These are phyloP conservation scores for Sporothrix luriei DNA, from an alignment of 2,329 filamentous ascomycete genomes.

Conservation along the genomic window DNA sequence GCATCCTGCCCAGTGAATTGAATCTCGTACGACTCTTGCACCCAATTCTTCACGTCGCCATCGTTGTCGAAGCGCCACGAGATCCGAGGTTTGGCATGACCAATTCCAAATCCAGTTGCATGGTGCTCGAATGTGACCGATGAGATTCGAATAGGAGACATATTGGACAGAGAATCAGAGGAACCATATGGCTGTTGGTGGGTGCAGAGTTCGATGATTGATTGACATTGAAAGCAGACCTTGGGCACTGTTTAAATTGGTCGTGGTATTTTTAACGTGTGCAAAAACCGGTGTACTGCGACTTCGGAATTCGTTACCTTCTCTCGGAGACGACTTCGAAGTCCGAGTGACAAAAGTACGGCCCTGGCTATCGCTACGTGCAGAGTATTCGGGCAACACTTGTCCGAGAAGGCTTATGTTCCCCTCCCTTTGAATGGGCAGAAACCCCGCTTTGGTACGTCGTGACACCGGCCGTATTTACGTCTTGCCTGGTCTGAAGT, in stretches of 20 bases:
- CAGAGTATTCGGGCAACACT: not conserved
- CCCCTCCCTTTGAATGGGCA: not conserved
- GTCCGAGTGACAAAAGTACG: not conserved
- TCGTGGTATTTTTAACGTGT: too few species aligned
- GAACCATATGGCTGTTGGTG: not conserved
- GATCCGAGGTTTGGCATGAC: conserved; percentile 7
- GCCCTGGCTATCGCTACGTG: not conserved
- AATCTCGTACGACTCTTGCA: conserved; percentile 11
- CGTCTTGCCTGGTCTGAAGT: too few species aligned
- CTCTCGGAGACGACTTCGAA: too few species aligned
- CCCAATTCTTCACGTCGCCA: not conserved
- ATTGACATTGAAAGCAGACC: too few species aligned
- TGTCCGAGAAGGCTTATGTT: not conserved
- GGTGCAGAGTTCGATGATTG: too few species aligned
- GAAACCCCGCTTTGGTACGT: not conserved
- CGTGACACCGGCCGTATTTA: too few species aligned
- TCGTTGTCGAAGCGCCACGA: conserved; percentile 5
- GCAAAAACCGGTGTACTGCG: too few species aligned
- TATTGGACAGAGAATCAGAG: not conserved
- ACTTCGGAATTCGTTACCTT: too few species aligned
- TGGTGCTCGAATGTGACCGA: conserved; percentile 15
- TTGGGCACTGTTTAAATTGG: too few species aligned
- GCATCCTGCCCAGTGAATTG: not conserved
- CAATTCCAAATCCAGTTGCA: conserved; percentile 8
- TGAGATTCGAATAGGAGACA: conserved; percentile 7